Conservation (phyloP, 2,329 filamentous ascomycete species). For the Seiridium cupressi region DNA sequence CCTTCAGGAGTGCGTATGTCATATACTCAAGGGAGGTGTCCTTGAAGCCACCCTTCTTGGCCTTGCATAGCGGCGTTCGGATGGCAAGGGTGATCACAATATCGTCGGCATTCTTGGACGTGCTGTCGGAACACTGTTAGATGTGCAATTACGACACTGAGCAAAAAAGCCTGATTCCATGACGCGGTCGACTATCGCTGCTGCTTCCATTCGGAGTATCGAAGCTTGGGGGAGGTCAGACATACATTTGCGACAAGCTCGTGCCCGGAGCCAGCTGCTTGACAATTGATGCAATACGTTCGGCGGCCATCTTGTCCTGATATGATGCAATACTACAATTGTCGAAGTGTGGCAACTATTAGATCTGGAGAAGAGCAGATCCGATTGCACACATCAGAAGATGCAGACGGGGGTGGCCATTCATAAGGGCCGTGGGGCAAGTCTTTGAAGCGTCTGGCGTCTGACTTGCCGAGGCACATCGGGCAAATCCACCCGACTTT, state of each 20-base stretch:
- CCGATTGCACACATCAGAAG: neutral
- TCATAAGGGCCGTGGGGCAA: neutral
- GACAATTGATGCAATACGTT: conserved; percentile 84
- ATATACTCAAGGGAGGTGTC: conserved; percentile 89
- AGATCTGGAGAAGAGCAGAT: neutral
- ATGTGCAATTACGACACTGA: neutral
- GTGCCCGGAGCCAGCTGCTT: conserved; percentile 78
- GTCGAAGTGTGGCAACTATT: neutral
- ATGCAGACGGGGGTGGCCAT: neutral
- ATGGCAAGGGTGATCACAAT: conserved; percentile 92
- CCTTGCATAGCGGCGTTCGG: conserved; percentile 87
- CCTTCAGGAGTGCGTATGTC: conserved; percentile 77
- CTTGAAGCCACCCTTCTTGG: conserved; percentile 89
- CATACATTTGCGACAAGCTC: conserved; percentile 76
- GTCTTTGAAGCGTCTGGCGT: neutral
- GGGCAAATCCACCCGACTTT: neutral
- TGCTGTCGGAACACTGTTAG: conserved; percentile 49
- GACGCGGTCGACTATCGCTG: neutral
- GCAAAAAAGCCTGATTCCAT: neutral
- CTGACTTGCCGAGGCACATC: conserved; percentile 3
- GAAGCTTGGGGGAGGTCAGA: conserved; percentile 4
- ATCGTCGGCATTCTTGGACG: conserved; percentile 91
- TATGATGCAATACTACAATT: neutral
- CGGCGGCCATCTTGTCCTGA: conserved; percentile 27
- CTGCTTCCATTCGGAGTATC: neutral